phyloP scores from a whole-genome alignment of 2,329 filamentous ascomycete species.

The Ophiocordyceps camponoti-rufipedis region DNA sequence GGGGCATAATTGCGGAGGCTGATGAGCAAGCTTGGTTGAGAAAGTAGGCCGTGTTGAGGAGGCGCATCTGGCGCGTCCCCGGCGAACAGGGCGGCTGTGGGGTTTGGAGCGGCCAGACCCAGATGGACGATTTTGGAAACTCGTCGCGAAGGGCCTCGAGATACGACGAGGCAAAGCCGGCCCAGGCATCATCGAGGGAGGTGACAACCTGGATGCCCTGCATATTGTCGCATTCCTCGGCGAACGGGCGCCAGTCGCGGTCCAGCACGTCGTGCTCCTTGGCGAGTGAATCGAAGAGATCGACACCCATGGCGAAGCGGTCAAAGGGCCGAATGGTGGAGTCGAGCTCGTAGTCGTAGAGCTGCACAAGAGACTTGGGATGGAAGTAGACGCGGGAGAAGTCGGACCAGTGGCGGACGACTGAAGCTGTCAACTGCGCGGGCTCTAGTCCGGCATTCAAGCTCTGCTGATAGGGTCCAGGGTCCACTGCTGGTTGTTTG shows the following conservation, averaged over 20 bases:
- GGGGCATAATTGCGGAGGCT: constrained; percentile 60
- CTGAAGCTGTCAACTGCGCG: constrained; percentile 44
- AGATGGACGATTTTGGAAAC: constrained; percentile 71
- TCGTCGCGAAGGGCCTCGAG: constrained; percentile 71
- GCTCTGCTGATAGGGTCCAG: constrained; percentile 59
- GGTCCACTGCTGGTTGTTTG: constrained; percentile 45
- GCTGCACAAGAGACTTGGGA: constrained; percentile 68
- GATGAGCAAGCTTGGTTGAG: constrained; percentile 50
- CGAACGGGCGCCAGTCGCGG: constrained; percentile 72
- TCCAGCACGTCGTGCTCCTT: constrained; percentile 76
- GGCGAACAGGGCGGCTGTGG: constrained; percentile 30
- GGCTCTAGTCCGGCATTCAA: constrained; percentile 56
- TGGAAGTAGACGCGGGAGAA: constrained; percentile 89
- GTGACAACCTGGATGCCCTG: constrained; percentile 71
- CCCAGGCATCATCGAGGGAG: constrained; percentile 62
- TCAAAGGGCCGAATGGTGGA: constrained; percentile 73
- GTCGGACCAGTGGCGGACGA: constrained; percentile 92
- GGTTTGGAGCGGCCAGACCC: constrained; percentile 72
- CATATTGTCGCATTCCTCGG: constrained; percentile 84
- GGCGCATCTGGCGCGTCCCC: constrained; percentile 33
- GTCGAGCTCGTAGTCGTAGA: constrained; percentile 74
- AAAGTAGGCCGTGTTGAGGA: constrained; percentile 58
- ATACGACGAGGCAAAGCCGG: constrained; percentile 56
- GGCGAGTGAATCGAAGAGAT: constrained; percentile 56
- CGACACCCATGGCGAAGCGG: constrained; percentile 69